These are phyloP conservation scores for Paramyrothecium sp. DNA, from an alignment of 2,329 filamentous ascomycete genomes.

Conservation along the genomic window DNA sequence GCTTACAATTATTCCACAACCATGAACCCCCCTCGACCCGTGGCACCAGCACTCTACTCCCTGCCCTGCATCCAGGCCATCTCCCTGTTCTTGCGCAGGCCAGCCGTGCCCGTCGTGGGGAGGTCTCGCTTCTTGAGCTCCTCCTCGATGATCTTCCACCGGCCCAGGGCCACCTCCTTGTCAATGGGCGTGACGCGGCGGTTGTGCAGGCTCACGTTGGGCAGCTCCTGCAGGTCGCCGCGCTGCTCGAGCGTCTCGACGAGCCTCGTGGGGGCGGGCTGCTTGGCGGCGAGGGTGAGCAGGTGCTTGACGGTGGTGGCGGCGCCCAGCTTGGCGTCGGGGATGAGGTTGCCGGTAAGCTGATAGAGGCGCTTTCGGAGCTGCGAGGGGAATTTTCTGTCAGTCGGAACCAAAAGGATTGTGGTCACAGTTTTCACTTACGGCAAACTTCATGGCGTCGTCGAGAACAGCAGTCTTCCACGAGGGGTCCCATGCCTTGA, in stretches of 20 bases:
- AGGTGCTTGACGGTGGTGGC: conserved; percentile 54
- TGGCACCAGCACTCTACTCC: conserved; percentile 18
- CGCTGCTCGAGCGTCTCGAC: conserved; percentile 53
- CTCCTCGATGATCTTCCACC: conserved; percentile 77
- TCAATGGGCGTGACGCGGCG: conserved; percentile 69
- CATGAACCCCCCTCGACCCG: background rate
- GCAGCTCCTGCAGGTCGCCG: conserved; percentile 46
- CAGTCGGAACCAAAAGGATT: conserved; percentile 2
- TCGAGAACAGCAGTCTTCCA: conserved; percentile 60
- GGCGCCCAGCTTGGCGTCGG: conserved; percentile 65
- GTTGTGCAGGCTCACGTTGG: conserved; percentile 69
- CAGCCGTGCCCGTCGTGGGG: conserved; percentile 50
- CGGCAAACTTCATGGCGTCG: conserved; percentile 70
- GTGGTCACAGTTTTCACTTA: conserved; percentile 42
- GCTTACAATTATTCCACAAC: conserved; percentile 2
- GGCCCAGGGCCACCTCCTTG: conserved; percentile 68
- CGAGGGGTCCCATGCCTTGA: conserved; percentile 46
- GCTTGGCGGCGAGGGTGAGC: conserved; percentile 50
- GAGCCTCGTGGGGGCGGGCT: conserved; percentile 61
- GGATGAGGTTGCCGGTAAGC: conserved; percentile 73
- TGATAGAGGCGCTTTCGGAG: conserved; percentile 78
- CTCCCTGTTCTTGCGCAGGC: conserved; percentile 39
- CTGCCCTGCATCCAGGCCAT: conserved; percentile 40
- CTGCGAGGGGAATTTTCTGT: conserved; percentile 44
- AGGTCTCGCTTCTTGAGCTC: conserved; percentile 64